These are phyloP conservation scores for Fusarium aywerte DNA, from an alignment of 2,329 filamentous ascomycete species.

Conservation along the genomic window DNA sequence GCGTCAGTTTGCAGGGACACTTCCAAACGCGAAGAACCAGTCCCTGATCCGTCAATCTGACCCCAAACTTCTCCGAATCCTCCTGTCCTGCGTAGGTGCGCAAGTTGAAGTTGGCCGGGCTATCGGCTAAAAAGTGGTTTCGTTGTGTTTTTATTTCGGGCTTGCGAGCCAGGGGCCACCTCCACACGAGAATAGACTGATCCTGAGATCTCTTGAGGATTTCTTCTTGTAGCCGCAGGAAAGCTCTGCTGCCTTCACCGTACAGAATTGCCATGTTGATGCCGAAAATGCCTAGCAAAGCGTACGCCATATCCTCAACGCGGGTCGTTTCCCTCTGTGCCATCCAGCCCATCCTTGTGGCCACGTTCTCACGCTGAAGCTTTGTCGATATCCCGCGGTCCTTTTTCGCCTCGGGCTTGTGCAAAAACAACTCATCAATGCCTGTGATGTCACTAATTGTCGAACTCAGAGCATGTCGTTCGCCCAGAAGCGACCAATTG, in stretches of 20 bases:
- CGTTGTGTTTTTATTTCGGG: constrained; percentile 30
- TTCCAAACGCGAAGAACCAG: constrained; percentile 45
- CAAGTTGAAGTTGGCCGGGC: constrained; percentile 43
- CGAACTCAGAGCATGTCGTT: constrained; percentile 28
- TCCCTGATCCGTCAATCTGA: constrained; percentile 40
- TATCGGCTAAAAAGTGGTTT: constrained; percentile 44
- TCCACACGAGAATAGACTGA: constrained; percentile 51
- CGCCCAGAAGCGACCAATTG: constrained; percentile 40
- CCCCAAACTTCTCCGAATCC: constrained; percentile 37
- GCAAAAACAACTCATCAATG: constrained; percentile 37
- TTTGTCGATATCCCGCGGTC: constrained; percentile 32
- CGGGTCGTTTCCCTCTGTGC: constrained; percentile 47
- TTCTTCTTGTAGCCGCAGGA: constrained; percentile 50
- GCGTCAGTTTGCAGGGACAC: constrained; percentile 41
- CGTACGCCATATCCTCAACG: constrained; percentile 50
- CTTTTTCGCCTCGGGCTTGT: constrained; percentile 33
- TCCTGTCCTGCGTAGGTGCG: constrained; percentile 44
- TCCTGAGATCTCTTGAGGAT: constrained; percentile 50
- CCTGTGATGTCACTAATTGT: constrained; percentile 43
- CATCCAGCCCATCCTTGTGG: constrained; percentile 53
- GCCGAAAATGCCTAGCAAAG: constrained; percentile 50
- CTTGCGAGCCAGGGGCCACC: constrained; percentile 31
- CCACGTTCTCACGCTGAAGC: constrained; percentile 44
- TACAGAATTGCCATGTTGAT: constrained; percentile 53
- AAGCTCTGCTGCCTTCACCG: constrained; percentile 51